These are phyloP conservation scores for Suillus spraguei DNA, from an alignment of 768 basidiomycete species.

Conservation along the genomic window DNA sequence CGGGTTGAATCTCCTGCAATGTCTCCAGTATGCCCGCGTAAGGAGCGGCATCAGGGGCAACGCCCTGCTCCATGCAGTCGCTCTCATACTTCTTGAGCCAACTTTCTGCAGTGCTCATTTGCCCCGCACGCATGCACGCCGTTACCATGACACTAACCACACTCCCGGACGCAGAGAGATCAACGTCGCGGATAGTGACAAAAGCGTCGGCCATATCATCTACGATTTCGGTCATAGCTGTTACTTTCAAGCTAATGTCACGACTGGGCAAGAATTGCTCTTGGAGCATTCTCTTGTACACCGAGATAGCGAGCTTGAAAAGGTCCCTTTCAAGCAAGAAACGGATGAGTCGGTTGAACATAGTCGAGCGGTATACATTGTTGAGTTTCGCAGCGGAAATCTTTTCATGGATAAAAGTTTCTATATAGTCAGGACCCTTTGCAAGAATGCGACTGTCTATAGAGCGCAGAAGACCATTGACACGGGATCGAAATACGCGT, in stretches of 20 bases:
- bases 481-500: constrained; percentile 17
- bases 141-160: constrained; percentile 42
- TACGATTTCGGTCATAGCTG: constrained; percentile 13
- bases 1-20: constrained; percentile 33
- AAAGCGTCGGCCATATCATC: constrained; percentile 28
- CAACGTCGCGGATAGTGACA: constrained; percentile 18
- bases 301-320: constrained; percentile 39
- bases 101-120: constrained; percentile 30
- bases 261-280: constrained; percentile 41
- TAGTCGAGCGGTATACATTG: constrained; percentile 30
- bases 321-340: constrained; percentile 42
- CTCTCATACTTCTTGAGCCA: constrained; percentile 33
- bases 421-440: constrained; percentile 21
- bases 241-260: constrained; percentile 38
- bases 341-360: constrained; percentile 42
- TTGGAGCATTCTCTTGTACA: constrained; percentile 45
- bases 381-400: constrained; percentile 28
- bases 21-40: constrained; percentile 44
- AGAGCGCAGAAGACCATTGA: constrained; percentile 29
- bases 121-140: constrained; percentile 36
- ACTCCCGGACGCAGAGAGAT: constrained; percentile 30
- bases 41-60: constrained; percentile 25
- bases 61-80: constrained; percentile 21
- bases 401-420: constrained; percentile 23
- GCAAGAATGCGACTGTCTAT: constrained; percentile 31